These are phyloP conservation scores for Citrus cavaleriei DNA, from an alignment of 345 rosid genomes.

Conservation along the genomic window DNA sequence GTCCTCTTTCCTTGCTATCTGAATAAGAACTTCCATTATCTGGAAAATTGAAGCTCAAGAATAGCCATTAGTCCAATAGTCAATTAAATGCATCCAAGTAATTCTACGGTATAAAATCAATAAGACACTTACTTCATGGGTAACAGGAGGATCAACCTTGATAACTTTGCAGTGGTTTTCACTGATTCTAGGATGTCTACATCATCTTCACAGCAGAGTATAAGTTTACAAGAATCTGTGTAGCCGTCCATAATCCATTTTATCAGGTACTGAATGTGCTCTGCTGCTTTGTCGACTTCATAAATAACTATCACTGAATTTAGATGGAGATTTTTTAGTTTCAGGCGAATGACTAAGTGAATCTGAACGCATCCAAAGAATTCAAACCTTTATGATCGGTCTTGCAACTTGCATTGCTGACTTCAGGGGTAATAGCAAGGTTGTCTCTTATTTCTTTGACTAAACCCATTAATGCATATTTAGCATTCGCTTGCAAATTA, in stretches of 20 bases:
- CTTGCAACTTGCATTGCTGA: constrained; percentile 37
- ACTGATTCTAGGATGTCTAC: constrained; percentile 41
- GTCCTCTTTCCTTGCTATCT: constrained; percentile 59
- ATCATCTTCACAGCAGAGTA: constrained; percentile 68
- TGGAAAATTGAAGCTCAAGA: constrained; percentile 17
- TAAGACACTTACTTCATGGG: constrained; percentile 53
- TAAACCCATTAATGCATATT: constrained; percentile 52
- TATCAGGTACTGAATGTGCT: constrained; percentile 51
- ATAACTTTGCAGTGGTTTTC: constrained; percentile 52
- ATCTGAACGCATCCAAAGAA: not conserved
- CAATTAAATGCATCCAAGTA: not conserved
- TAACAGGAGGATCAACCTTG: constrained; percentile 45
- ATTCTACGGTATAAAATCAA: not conserved
- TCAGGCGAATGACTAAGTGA: not conserved
- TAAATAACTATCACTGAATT: constrained; percentile 54
- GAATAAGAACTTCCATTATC: constrained; percentile 65
- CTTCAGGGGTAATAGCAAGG: constrained; percentile 41
- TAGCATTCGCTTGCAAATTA: constrained; percentile 41
- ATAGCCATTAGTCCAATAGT: not conserved
- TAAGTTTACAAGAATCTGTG: constrained; percentile 51
- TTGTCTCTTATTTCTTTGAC: constrained; percentile 52
- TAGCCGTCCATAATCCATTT: constrained; percentile 73
- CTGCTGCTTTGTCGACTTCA: constrained; percentile 51
- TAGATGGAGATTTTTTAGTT: constrained; percentile 18
- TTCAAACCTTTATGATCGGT: constrained; percentile 51